phyloP scores from a whole-genome alignment of 345 rosid genomes.

The Isatis tinctoria region DNA sequence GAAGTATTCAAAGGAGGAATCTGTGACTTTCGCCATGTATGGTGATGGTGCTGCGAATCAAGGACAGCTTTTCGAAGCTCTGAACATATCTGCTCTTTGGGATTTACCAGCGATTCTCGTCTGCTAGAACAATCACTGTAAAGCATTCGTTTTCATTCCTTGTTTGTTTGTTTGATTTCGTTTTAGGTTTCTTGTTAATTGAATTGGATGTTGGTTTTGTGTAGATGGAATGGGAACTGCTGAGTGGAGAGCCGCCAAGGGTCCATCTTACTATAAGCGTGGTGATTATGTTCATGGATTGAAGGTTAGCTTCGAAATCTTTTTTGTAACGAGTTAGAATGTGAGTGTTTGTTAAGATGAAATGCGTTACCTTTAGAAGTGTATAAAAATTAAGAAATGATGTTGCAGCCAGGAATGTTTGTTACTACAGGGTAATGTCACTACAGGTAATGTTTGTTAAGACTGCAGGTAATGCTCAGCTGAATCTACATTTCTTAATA shows the following conservation, averaged over 20 bases:
- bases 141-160: conserved; percentile 8
- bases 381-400: neutral
- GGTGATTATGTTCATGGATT: conserved; percentile 98
- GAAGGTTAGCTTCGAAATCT: conserved; percentile 53
- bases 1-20: conserved; percentile 80
- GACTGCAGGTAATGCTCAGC: too few relatives aligned
- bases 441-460: too few relatives aligned
- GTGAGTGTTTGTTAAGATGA: neutral
- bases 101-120: conserved; percentile 88
- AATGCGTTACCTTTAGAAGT: neutral
- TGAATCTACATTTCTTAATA: too few relatives aligned
- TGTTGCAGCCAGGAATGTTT: too few relatives aligned
- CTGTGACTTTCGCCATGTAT: conserved; percentile 76
- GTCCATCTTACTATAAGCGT: conserved; percentile 86
- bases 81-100: conserved; percentile 93
- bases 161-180: neutral
- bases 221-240: conserved; percentile 99
- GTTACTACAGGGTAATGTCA: too few relatives aligned
- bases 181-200: neutral
- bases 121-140: conserved; percentile 98
- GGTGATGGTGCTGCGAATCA: conserved; percentile 99
- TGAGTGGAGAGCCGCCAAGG: conserved; percentile 98
- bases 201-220: neutral
- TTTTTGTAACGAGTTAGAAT: neutral
- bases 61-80: conserved; percentile 93